Percentiles rank a stretch among this genome's conserved stretches.
phyloP scores from a whole-genome alignment of 2,329 filamentous ascomycete genomes.

The Colletotrichum higginsianum region DNA sequence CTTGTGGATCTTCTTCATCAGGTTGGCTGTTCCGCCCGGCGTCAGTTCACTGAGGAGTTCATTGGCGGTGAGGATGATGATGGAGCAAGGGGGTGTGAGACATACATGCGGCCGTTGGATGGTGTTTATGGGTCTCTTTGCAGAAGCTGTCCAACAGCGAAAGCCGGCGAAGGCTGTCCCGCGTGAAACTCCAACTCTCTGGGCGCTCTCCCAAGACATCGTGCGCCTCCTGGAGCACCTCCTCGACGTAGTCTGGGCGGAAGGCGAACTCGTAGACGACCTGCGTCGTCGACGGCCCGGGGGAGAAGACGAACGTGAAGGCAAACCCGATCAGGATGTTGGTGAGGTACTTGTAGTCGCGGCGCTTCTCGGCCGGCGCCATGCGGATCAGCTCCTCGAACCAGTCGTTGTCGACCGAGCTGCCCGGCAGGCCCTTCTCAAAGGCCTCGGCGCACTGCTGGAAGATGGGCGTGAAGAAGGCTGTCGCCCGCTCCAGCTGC shows the following conservation, averaged over 20 bases:
- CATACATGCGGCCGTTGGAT: constrained; percentile 35
- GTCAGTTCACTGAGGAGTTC: not conserved
- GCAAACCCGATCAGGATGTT: constrained; percentile 37
- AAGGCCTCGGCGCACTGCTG: constrained; percentile 16
- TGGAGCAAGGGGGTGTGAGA: not conserved
- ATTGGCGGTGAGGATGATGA: not conserved
- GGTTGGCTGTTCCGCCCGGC: constrained; percentile 18
- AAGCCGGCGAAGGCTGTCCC: constrained; percentile 20
- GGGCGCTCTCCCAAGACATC: constrained; percentile 13
- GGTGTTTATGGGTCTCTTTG: constrained; percentile 38
- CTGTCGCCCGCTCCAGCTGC: constrained; percentile 18
- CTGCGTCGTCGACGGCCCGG: constrained; percentile 33
- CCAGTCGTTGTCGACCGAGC: constrained; percentile 25
- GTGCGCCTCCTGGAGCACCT: constrained; percentile 24
- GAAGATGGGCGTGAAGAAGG: constrained; percentile 24
- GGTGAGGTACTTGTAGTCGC: constrained; percentile 34
- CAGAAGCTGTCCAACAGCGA: constrained; percentile 39
- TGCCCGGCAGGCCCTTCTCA: not conserved
- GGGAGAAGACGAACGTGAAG: constrained; percentile 35
- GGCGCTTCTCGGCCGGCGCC: constrained; percentile 26
- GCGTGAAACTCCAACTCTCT: constrained; percentile 22
- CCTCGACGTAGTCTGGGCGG: constrained; percentile 24
- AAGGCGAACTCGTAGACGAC: constrained; percentile 40
- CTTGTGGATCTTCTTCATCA: constrained; percentile 38
- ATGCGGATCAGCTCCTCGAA: constrained; percentile 29